Evolutionary conservation across 805 yeast species (phyloP), one percentile per base, ranked within the genome.

Genomic region (Metschnikowia cerradonensis): DNA sequence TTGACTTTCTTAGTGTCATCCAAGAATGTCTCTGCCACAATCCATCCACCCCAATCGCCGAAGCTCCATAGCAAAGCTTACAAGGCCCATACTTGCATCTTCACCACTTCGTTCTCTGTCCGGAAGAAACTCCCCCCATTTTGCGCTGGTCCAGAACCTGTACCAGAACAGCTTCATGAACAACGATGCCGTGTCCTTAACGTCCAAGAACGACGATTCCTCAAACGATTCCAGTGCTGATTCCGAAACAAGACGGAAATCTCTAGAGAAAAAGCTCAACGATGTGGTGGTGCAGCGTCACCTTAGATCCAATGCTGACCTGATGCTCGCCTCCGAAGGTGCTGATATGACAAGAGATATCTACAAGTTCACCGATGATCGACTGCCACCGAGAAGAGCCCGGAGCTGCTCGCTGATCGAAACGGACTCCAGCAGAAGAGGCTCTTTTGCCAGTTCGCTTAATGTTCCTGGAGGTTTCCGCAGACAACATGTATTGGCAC

Each of bases 391-490:
- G 2, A 56, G 52, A 26, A 45, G 60, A 20, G 42, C 57, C 14
- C 46, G 54, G 15, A 53, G 58, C 41, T 52, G 51, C 39, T 57
- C 60, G 14, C 59, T 55, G 59, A 47, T 47, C 30, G 48, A 42
- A 35, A 47, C 47, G 1, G 52, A 44, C 8, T 32, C 50, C 33
- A 39, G 22, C 31, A 44, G 90, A 59, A 70, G 88, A 45, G 82
- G 81, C 13, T 82, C 90, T 0, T 70, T 76, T 11, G 92, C 91
- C 0, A 79, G 88, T 49, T 82, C 82, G 1, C 64, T 88, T 40
- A 82, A 86, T 55, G 84, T 87, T 10, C 95, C 95, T 0, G 94
- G 94, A 47, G 95, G 94, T 0, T 88, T 88, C 65, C 75, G 95
- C 65, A 73, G 95, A 59, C 88, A 85, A 51, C 87, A 77, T 58